These are phyloP conservation scores for Suhomyces atakaporum DNA, from an alignment of 1,139 yeast species.

Conservation along the genomic window DNA sequence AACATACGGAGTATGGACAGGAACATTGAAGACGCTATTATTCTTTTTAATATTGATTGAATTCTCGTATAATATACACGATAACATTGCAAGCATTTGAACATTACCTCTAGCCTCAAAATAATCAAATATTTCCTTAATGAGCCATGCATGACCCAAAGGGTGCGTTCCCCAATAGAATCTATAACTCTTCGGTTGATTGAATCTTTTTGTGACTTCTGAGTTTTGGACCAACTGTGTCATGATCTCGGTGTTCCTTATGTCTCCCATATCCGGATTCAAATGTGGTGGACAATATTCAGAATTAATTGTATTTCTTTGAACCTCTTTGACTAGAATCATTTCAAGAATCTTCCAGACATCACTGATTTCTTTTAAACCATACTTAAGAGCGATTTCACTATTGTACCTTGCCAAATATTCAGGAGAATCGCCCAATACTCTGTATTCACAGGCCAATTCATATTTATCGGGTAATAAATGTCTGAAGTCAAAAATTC, in stretches of 20 bases:
- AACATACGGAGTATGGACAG: conserved; percentile 52
- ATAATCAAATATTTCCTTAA: conserved; percentile 61
- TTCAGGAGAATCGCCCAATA: conserved; percentile 67
- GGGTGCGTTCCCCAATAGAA: conserved; percentile 84
- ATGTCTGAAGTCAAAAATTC: conserved; percentile 65
- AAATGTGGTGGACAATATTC: conserved; percentile 10
- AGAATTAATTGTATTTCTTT: conserved; percentile 17
- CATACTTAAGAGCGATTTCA: conserved; percentile 66
- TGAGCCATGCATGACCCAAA: conserved; percentile 72
- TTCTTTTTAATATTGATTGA: conserved; percentile 22
- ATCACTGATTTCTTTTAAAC: conserved; percentile 63
- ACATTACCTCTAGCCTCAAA: conserved; percentile 68
- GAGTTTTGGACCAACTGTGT: conserved; percentile 20
- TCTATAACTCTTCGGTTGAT: conserved; percentile 23
- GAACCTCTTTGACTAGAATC: conserved; percentile 38
- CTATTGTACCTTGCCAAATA: conserved; percentile 70
- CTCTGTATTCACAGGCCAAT: conserved; percentile 73
- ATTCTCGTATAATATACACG: conserved; percentile 64
- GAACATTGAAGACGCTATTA: conserved; percentile 31
- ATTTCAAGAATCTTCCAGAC: conserved; percentile 74
- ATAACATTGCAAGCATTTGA: conserved; percentile 89
- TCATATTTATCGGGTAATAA: conserved; percentile 77
- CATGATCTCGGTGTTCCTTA: conserved; percentile 20
- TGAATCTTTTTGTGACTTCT: conserved; percentile 21
- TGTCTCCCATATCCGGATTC: conserved; percentile 5